Evolutionary conservation across 2,329 filamentous ascomycete genomes (phyloP).

Genomic region (Cladophialophora yegresii): DNA sequence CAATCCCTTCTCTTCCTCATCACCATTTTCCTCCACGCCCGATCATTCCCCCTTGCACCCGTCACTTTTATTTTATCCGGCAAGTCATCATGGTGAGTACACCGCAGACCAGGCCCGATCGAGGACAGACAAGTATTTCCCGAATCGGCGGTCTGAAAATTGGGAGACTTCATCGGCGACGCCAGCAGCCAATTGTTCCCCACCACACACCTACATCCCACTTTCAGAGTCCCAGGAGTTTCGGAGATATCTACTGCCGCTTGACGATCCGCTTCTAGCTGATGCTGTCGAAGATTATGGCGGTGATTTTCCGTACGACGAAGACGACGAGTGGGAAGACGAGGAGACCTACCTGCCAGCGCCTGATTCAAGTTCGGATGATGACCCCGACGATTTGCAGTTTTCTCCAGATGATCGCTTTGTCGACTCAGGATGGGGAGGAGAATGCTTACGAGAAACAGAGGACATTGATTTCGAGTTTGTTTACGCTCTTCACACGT

Average conservation of each 20-base stretch:
- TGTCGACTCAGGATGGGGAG: constrained; percentile 71
- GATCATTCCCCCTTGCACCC: constrained; percentile 38
- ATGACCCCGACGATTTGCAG: constrained; percentile 64
- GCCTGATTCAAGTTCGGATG: constrained; percentile 53
- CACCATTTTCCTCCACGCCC: constrained; percentile 39
- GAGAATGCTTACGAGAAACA: constrained; percentile 84
- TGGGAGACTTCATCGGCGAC: not conserved
- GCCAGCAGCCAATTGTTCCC: not conserved
- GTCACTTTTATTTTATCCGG: constrained; percentile 37
- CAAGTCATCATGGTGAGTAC: constrained; percentile 56
- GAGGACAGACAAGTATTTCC: constrained; percentile 14
- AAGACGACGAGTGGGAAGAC: constrained; percentile 35
- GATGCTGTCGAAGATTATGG: constrained; percentile 28
- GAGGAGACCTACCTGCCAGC: constrained; percentile 45
- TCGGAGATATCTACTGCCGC: constrained; percentile 46
- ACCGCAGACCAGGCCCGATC: constrained; percentile 11
- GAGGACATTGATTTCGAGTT: constrained; percentile 99
- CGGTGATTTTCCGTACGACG: constrained; percentile 20
- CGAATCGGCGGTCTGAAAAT: constrained; percentile 1
- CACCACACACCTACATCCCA: constrained; percentile 13
- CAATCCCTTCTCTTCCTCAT: constrained; percentile 39
- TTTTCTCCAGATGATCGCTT: constrained; percentile 62
- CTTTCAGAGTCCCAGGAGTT: constrained; percentile 36
- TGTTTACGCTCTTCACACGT: constrained; percentile 96
- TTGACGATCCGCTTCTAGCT: constrained; percentile 47